These are phyloP conservation scores for Apophysomyces elegans DNA, from an alignment of 371 early-diverging fungal species.

Conservation along the genomic window DNA sequence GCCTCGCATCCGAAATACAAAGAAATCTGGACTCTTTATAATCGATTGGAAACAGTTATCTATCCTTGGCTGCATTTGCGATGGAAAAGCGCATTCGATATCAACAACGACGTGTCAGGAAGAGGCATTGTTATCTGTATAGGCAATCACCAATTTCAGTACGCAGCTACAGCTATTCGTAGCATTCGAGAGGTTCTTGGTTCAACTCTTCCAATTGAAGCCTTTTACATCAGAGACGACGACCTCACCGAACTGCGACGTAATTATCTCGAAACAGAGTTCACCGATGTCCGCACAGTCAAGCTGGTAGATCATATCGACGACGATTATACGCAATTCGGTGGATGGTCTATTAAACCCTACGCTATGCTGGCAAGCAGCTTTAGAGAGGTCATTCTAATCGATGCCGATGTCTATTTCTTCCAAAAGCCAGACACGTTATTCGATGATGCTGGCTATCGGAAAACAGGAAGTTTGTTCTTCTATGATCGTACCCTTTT, in stretches of 20 bases:
- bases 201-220: slow-evolving; percentile 71
- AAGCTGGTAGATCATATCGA: slow-evolving; percentile 58
- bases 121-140: slow-evolving; percentile 74
- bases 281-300: slow-evolving; percentile 48
- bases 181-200: slow-evolving; percentile 59
- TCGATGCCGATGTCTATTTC: slow-evolving; percentile 79
- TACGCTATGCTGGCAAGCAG: slow-evolving; percentile 68
- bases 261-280: slow-evolving; percentile 41
- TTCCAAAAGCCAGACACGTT: slow-evolving; percentile 62
- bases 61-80: slow-evolving; percentile 38
- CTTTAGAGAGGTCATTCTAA: slow-evolving; percentile 67
- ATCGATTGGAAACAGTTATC: slow-evolving; percentile 22
- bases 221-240: slow-evolving; percentile 62
- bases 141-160: slow-evolving; percentile 65
- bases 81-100: slow-evolving; percentile 37
- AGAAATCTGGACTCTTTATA: slow-evolving; percentile 28
- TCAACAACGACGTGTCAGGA: slow-evolving; percentile 32
- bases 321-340: slow-evolving; percentile 48
- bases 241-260: slow-evolving; percentile 55
- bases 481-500: slow-evolving; percentile 68
- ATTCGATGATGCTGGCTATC: slow-evolving; percentile 63
- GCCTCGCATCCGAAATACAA: slow-evolving; percentile 18
- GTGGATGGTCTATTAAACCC: slow-evolving; percentile 70
- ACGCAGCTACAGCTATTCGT: slow-evolving; percentile 58
- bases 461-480: slow-evolving; percentile 61